phyloP scores from a whole-genome alignment of 129 eudicot genomes.

The Flaveria linearis region DNA sequence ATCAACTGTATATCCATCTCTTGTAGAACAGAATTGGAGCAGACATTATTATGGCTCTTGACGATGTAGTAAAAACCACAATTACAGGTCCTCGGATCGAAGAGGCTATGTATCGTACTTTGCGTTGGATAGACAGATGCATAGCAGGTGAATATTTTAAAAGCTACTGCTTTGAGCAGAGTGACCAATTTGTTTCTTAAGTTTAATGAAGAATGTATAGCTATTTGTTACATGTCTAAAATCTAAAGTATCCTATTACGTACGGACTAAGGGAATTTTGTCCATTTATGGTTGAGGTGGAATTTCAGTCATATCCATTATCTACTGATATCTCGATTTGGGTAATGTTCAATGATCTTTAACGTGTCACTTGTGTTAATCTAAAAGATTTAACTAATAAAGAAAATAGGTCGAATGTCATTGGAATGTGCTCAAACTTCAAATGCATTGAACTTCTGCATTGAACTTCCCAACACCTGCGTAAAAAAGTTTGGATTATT shows the following conservation, averaged over 20 bases:
- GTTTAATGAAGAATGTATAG: background rate
- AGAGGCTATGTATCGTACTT: constrained; percentile 95
- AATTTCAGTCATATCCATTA: background rate
- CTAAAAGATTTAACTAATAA: background rate
- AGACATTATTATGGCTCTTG: constrained; percentile 97
- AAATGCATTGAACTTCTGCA: background rate
- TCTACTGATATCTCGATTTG: background rate
- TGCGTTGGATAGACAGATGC: constrained; percentile 98
- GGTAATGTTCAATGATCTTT: background rate
- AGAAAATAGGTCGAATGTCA: background rate
- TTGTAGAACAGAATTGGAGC: constrained; percentile 97
- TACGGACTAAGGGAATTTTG: background rate
- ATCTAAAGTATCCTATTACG: background rate
- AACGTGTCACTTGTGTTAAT: background rate
- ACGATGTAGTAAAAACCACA: constrained; percentile 94
- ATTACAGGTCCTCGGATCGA: constrained; percentile 90
- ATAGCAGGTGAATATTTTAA: constrained; percentile 62
- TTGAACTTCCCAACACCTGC: background rate
- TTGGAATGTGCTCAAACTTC: background rate
- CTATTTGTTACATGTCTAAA: background rate
- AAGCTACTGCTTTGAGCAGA: background rate
- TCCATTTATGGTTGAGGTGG: background rate
- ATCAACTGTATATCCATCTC: constrained; percentile 27
- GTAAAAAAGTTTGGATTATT: background rate
- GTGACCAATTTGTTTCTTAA: background rate